phyloP scores from a whole-genome alignment of 305 asterid species.

The Fraxinus platypoda region DNA sequence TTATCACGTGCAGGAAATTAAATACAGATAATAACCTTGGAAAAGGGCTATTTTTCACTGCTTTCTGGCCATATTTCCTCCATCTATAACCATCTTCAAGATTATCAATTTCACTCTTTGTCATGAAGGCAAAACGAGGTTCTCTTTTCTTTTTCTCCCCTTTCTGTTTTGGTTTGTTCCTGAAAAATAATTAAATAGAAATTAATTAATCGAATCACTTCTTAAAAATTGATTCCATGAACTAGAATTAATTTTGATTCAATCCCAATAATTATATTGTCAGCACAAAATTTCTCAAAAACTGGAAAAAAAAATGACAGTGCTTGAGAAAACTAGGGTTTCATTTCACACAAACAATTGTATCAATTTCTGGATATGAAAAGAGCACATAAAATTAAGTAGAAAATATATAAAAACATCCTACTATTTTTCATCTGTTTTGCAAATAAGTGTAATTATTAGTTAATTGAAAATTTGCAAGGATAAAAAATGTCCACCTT shows the following conservation, averaged over 20 bases:
- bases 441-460: background rate
- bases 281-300: background rate
- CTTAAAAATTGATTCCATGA: background rate
- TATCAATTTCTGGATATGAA: background rate
- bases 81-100: conserved; percentile 87
- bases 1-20: background rate
- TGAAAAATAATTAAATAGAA: conserved; percentile 14
- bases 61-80: conserved; percentile 91
- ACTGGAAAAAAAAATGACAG: background rate
- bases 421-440: background rate
- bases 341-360: background rate
- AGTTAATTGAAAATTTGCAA: conserved; percentile 23
- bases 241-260: background rate
- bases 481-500: conserved; percentile 21
- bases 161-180: conserved; percentile 47
- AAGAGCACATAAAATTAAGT: background rate
- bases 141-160: conserved; percentile 56
- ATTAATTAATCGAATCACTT: background rate
- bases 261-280: background rate
- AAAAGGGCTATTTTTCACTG: conserved; percentile 70
- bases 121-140: conserved; percentile 67
- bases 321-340: conserved; percentile 28
- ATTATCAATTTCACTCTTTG: conserved; percentile 70
- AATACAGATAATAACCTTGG: conserved; percentile 49
- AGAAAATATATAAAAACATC: background rate